A percentile compares a stretch with the other conserved stretches of the same genome.
These are phyloP conservation scores for Elsinoe batatas DNA, from an alignment of 2,329 filamentous ascomycete species.

Conservation along the genomic window DNA sequence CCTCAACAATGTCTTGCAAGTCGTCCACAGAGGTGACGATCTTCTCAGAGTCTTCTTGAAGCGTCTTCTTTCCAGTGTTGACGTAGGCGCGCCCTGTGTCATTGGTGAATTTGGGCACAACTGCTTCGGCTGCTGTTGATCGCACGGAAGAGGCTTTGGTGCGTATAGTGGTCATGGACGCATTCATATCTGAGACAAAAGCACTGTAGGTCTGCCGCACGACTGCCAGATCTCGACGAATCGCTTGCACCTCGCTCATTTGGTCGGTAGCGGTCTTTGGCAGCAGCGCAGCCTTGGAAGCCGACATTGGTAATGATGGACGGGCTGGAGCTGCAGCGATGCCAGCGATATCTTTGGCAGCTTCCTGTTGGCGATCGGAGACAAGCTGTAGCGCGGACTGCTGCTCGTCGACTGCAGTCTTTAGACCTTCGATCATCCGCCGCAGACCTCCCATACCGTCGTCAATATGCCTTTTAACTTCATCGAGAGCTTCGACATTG, in stretches of 20 bases:
- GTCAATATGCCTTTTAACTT: constrained; percentile 93
- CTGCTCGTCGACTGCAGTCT: constrained; percentile 74
- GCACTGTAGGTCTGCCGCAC: constrained; percentile 86
- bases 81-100: constrained; percentile 81
- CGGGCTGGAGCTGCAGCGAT: constrained; percentile 42
- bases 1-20: constrained; percentile 92
- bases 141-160: constrained; percentile 76
- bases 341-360: constrained; percentile 74
- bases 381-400: constrained; percentile 72
- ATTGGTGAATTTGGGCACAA: constrained; percentile 61
- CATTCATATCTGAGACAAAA: constrained; percentile 79
- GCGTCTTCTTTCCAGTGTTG: constrained; percentile 72
- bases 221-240: constrained; percentile 82
- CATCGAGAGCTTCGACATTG: constrained; percentile 86
- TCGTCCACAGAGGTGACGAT: constrained; percentile 91
- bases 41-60: constrained; percentile 78
- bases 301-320: constrained; percentile 20
- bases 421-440: constrained; percentile 75
- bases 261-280: constrained; percentile 42
- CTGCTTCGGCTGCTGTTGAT: constrained; percentile 58
- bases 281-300: constrained; percentile 16
- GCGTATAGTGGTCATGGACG: constrained; percentile 75
- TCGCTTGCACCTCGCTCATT: constrained; percentile 65
- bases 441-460: constrained; percentile 76
- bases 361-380: constrained; percentile 81